Evolutionary conservation across 2,329 filamentous ascomycete genomes (phyloP).

Genomic region (Cordyceps pruinosa): DNA sequence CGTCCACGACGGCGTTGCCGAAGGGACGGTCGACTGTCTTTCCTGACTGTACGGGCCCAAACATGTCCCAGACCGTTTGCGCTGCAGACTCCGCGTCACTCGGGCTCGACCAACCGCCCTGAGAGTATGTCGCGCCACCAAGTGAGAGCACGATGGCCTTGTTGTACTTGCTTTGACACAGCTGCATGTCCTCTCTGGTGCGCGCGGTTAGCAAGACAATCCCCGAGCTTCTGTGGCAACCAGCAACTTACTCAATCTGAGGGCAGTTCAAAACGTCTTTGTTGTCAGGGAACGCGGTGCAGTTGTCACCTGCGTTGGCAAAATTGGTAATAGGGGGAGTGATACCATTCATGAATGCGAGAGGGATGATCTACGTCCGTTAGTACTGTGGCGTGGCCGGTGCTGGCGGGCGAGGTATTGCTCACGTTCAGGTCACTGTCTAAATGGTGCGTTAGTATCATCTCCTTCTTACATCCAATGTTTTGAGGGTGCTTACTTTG

Average conservation of each 20-base stretch:
- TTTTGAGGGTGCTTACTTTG: slow-evolving; percentile 36
- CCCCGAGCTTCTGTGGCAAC: neutral
- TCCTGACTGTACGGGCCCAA: slow-evolving; percentile 48
- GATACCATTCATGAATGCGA: slow-evolving; percentile 57
- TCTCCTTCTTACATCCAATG: no score
- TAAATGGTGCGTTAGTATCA: slow-evolving; percentile 18
- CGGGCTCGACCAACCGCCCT: slow-evolving; percentile 56
- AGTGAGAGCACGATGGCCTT: slow-evolving; percentile 70
- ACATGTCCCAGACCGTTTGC: slow-evolving; percentile 61
- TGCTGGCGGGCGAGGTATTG: neutral
- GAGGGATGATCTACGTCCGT: slow-evolving; percentile 43
- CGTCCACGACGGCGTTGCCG: slow-evolving; percentile 58
- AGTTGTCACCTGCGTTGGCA: slow-evolving; percentile 55
- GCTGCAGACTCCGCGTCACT: slow-evolving; percentile 49
- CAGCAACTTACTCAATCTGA: slow-evolving; percentile 50
- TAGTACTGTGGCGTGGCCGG: neutral
- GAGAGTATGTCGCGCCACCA: slow-evolving; percentile 62
- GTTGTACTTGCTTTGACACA: slow-evolving; percentile 54
- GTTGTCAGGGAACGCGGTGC: slow-evolving; percentile 50
- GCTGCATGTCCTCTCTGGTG: slow-evolving; percentile 40
- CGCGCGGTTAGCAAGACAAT: neutral
- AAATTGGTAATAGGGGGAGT: slow-evolving; percentile 54
- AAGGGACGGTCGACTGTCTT: slow-evolving; percentile 55
- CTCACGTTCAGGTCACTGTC: slow-evolving; percentile 42
- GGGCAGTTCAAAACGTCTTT: slow-evolving; percentile 52